These are phyloP conservation scores for Trichoderma polysporum DNA, from an alignment of 2,329 filamentous ascomycete genomes.

Conservation along the genomic window DNA sequence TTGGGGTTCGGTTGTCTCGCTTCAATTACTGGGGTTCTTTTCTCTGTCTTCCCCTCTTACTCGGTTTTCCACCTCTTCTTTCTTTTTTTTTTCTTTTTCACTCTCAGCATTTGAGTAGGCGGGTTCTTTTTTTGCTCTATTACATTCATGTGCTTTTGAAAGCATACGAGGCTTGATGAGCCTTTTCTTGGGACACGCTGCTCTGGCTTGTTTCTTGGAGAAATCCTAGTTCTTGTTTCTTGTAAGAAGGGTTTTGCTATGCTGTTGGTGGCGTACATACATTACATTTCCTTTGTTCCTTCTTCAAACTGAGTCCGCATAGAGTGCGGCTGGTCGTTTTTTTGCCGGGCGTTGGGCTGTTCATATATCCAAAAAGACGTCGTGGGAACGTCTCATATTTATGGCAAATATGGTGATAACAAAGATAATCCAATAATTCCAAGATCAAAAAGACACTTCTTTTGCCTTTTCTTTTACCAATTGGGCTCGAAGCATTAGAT, in stretches of 20 bases:
- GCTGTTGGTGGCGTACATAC: conserved; percentile 9
- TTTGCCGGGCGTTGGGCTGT: conserved; percentile 14
- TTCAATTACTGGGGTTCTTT: conserved; percentile 19
- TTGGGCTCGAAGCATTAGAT: not conserved
- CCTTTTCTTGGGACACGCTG: not conserved
- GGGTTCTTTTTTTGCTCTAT: conserved; percentile 20
- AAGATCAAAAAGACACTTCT: not conserved
- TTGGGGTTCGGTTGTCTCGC: conserved; percentile 28
- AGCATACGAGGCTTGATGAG: not conserved
- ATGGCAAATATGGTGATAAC: conserved; percentile 12
- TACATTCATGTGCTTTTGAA: not conserved
- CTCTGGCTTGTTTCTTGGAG: not conserved
- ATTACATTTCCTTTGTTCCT: conserved; percentile 9
- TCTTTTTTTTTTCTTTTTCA: not conserved
- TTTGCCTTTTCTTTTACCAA: not conserved
- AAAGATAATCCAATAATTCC: conserved; percentile 19
- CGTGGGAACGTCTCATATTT: conserved; percentile 18
- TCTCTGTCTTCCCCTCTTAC: not conserved
- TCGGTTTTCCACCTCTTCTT: not conserved
- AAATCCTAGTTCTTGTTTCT: not conserved
- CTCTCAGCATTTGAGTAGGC: conserved; percentile 25
- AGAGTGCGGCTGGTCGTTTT: conserved; percentile 5
- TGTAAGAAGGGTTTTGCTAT: not conserved
- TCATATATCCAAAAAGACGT: conserved; percentile 22
- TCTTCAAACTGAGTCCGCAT: not conserved